Evolutionary conservation across 2,329 filamentous ascomycete species (phyloP).

Genomic region (Calonectria henricotiae): DNA sequence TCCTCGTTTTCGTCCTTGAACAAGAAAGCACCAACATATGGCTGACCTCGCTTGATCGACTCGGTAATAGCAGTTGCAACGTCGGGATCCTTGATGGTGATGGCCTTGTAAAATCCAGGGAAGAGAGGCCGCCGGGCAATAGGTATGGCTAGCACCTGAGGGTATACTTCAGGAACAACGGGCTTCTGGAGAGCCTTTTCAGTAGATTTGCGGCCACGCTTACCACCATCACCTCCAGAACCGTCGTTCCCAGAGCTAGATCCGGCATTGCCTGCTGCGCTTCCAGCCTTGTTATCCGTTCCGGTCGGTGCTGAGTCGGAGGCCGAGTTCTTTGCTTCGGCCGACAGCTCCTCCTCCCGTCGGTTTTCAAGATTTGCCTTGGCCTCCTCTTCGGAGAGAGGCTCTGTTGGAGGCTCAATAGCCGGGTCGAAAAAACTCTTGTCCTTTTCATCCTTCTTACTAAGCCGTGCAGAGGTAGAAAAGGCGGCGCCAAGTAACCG

Average conservation of each 20-base stretch:
- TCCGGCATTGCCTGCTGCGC: conserved; percentile 71
- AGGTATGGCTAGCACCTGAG: conserved; percentile 97
- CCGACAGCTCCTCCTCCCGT: conserved; percentile 65
- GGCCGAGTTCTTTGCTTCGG: conserved; percentile 63
- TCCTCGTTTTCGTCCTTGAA: conserved; percentile 97
- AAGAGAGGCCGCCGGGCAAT: conserved; percentile 95
- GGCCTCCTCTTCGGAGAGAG: conserved; percentile 69
- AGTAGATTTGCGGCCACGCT: conserved; percentile 80
- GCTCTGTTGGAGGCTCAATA: conserved; percentile 61
- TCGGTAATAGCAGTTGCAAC: conserved; percentile 95
- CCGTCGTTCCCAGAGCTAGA: conserved; percentile 71
- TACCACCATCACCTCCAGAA: conserved; percentile 74
- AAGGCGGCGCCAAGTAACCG: conserved; percentile 56
- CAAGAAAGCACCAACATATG: conserved; percentile 96
- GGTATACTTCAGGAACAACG: conserved; percentile 93
- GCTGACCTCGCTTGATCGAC: conserved; percentile 96
- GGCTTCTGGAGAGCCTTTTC: conserved; percentile 89
- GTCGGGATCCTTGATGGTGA: conserved; percentile 94
- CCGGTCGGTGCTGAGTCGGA: conserved; percentile 64
- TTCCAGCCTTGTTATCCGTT: conserved; percentile 72
- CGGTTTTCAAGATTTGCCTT: conserved; percentile 68
- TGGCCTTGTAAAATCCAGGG: conserved; percentile 98
- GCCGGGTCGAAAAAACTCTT: conserved; percentile 70
- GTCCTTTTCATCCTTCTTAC: conserved; percentile 58
- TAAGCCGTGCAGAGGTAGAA: conserved; percentile 57